A percentile compares a stretch with the other conserved stretches of the same genome.
These are phyloP conservation scores for Durotheca rogersii DNA, from an alignment of 495 filamentous ascomycete genomes.

Conservation along the genomic window DNA sequence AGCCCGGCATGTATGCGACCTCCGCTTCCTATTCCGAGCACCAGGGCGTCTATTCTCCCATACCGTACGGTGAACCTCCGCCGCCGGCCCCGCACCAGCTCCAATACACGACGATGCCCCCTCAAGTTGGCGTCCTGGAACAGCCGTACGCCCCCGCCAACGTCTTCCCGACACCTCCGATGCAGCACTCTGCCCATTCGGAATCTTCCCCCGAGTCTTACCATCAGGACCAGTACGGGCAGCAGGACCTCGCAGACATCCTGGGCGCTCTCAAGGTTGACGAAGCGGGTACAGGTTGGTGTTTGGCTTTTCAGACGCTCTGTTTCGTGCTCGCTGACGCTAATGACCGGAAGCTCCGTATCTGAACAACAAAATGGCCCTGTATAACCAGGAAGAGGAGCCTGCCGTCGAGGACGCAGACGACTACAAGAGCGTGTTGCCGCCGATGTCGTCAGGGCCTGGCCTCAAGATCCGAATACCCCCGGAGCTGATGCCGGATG, in stretches of 20 bases:
- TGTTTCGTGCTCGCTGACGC: background rate
- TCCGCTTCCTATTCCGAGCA: constrained; percentile 43
- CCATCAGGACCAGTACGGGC: constrained; percentile 65
- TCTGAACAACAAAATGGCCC: constrained; percentile 66
- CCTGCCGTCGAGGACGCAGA: constrained; percentile 76
- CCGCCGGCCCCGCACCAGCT: constrained; percentile 46
- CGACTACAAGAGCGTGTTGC: constrained; percentile 62
- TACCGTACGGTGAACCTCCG: constrained; percentile 48
- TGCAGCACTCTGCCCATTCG: constrained; percentile 47
- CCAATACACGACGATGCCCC: constrained; percentile 51
- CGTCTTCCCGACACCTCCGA: constrained; percentile 57
- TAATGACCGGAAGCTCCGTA: constrained; percentile 66
- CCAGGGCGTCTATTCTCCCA: constrained; percentile 45
- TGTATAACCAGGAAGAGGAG: constrained; percentile 61
- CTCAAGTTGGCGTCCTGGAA: constrained; percentile 49
- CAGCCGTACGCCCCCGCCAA: constrained; percentile 47
- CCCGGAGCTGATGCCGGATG: constrained; percentile 88
- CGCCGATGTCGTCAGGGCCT: constrained; percentile 63
- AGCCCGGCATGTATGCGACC: constrained; percentile 42
- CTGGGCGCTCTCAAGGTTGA: constrained; percentile 86
- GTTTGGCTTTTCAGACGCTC: background rate
- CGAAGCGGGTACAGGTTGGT: constrained; percentile 81
- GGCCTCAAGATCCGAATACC: constrained; percentile 84
- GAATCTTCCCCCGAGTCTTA: constrained; percentile 52
- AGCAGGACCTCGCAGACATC: constrained; percentile 73